Base-by-base conservation (phyloP, 805 yeast species). In the Pichia heedii region DNA sequence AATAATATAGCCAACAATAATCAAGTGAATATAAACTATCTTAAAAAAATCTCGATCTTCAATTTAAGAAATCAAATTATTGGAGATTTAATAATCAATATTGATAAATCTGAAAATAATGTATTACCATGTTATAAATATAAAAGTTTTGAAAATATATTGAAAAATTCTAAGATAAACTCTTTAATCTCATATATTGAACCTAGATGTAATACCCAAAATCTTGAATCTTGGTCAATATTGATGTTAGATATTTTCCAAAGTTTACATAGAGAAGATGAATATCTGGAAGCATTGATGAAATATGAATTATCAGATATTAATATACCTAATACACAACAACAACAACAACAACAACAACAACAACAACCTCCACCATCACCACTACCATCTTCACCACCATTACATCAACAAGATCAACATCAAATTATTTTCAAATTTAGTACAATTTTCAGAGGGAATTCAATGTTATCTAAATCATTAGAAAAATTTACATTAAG, bases 401-500 rank as follows among this genome's bases (percentile, higher is more conserved):
- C n/a, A n/a, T n/a, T n/a, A n/a, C n/a, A n/a, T n/a, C n/a, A n/a
- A n/a, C n/a, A n/a, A n/a, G 10, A 24, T 36, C 24, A 30, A 2
- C 20, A 21, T 10, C 35, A 33, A 13, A 33, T 29, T n/a, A 8
- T 26, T 3, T 19, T 33, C 12, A 33, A 35, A 26, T 40, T 27
- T 30, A 80, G 76, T 49, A 73, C 85, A 0, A 58, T 86, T 15
- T 90, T 90, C 55, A 70, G 98, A 52, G 96, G 96, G 0, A 84
- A 86, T 44, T 79, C 95, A 1, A 70, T 90, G 5, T 69, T 93
- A 47, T 81, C 96, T 0, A 85, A 85, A 57, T 72, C 95, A 0
- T 59, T 89, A 43, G 98, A 90, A 54, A 70, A 75, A 46, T 87
- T 79, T 56, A 80, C 84, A 57, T 70, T 81, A 34, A 67, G 90